phyloP scores from a whole-genome alignment of 148 eudicot genomes.

The Diospyros lotus region DNA sequence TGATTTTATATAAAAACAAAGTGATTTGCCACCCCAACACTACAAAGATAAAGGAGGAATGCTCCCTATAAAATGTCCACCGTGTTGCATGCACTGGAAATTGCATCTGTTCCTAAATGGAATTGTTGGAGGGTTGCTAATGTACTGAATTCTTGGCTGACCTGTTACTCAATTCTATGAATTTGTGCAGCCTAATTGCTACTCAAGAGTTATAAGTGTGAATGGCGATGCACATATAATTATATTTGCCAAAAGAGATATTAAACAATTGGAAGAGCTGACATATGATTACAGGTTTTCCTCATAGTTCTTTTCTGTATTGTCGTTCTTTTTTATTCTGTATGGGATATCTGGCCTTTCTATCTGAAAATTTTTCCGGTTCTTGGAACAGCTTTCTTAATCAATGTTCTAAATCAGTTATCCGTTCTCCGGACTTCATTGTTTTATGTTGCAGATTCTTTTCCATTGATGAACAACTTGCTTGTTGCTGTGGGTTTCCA shows the following conservation, averaged over 20 bases:
- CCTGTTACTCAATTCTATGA: neutral
- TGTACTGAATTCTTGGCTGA: neutral
- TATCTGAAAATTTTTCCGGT: neutral
- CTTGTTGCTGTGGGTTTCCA: conserved; percentile 79
- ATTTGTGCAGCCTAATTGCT: conserved; percentile 89
- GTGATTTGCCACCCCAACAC: too few relatives aligned
- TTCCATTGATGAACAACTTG: conserved; percentile 78
- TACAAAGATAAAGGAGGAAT: too few relatives aligned
- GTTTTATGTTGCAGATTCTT: conserved; percentile 51
- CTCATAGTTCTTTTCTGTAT: conserved; percentile 5
- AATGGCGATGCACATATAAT: conserved; percentile 83
- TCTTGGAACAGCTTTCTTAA: neutral
- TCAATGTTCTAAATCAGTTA: neutral
- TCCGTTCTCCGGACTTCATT: conserved; percentile 12
- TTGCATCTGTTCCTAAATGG: neutral
- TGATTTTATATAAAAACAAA: too few relatives aligned
- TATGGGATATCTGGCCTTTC: neutral
- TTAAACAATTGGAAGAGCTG: conserved; percentile 81
- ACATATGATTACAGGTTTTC: conserved; percentile 95
- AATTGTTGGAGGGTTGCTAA: neutral
- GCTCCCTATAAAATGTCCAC: too few relatives aligned
- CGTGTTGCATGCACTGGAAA: neutral
- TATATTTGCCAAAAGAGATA: conserved; percentile 92
- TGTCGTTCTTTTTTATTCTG: neutral
- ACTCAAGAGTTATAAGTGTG: conserved; percentile 85